These are phyloP conservation scores for Pseudonectria buxi DNA, from an alignment of 2,329 filamentous ascomycete genomes.

Conservation along the genomic window DNA sequence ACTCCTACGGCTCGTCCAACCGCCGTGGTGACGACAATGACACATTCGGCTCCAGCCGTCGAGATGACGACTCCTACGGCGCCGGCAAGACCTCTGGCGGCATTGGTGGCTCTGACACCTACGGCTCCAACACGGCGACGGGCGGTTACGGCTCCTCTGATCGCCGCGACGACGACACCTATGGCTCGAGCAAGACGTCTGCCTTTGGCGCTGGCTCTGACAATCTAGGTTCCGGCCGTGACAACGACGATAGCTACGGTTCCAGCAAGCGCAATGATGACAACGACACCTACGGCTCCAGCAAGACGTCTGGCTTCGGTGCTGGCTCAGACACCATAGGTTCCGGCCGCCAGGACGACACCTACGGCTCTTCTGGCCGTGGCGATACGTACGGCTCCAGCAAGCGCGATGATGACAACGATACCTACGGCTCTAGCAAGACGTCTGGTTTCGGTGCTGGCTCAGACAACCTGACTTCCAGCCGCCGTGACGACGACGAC, in stretches of 20 bases:
- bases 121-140: slow-evolving; percentile 9
- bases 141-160: slow-evolving; percentile 12
- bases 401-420: slow-evolving; percentile 8
- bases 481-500: slow-evolving; percentile 7
- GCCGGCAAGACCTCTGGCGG: slow-evolving; percentile 2
- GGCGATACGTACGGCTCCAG: background rate
- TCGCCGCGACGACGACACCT: slow-evolving; percentile 10
- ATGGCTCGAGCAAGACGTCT: slow-evolving; percentile 9
- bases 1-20: slow-evolving; percentile 11
- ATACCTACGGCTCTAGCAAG: slow-evolving; percentile 9
- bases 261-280: slow-evolving; percentile 5
- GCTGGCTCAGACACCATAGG: too few relatives aligned
- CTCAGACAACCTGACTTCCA: too few relatives aligned
- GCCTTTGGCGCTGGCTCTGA: slow-evolving; percentile 12
- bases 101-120: slow-evolving; percentile 8
- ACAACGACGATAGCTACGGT: slow-evolving; percentile 11
- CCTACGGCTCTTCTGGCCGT: slow-evolving; percentile 15
- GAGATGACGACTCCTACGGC: slow-evolving; percentile 2
- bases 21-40: slow-evolving; percentile 11
- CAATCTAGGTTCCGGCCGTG: slow-evolving; percentile 11
- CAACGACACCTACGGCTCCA: slow-evolving; percentile 7
- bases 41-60: slow-evolving; percentile 7
- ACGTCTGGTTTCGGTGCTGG: background rate
- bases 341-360: too few relatives aligned
- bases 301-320: too few relatives aligned